Percentiles rank a stretch among this genome's conserved stretches.
These are phyloP conservation scores for Leptographium galeiforme DNA, from an alignment of 2,329 filamentous ascomycete genomes.

Conservation along the genomic window DNA sequence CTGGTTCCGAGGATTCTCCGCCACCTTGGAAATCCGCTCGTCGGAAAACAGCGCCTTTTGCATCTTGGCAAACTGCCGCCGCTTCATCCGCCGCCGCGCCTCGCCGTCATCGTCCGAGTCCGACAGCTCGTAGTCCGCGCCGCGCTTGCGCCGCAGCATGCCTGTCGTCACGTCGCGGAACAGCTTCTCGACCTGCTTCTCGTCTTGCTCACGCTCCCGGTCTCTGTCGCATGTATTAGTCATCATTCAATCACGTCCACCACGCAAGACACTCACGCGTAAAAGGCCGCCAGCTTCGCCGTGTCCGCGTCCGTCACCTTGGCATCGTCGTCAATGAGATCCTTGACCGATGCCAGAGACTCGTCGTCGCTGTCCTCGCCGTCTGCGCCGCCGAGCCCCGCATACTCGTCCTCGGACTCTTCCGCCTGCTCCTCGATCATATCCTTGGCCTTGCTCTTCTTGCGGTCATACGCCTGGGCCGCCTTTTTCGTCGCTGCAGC, in stretches of 20 bases:
- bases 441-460: conserved; percentile 73
- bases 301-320: conserved; percentile 66
- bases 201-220: conserved; percentile 65
- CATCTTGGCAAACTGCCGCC: conserved; percentile 81
- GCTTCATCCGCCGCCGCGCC: conserved; percentile 64
- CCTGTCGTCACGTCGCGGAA: conserved; percentile 89
- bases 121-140: conserved; percentile 69
- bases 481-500: conserved; percentile 20
- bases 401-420: conserved; percentile 97
- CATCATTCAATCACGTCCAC: no score
- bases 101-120: conserved; percentile 85
- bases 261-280: conserved; percentile 52
- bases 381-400: conserved; percentile 77
- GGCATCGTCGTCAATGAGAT: conserved; percentile 82
- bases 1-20: conserved; percentile 73
- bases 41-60: conserved; percentile 77
- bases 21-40: conserved; percentile 82
- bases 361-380: conserved; percentile 74
- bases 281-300: conserved; percentile 69
- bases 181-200: conserved; percentile 79
- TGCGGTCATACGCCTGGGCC: conserved; percentile 51
- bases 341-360: conserved; percentile 56
- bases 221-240: conserved; percentile 37
- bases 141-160: conserved; percentile 70
- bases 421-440: conserved; percentile 90